phyloP scores from a whole-genome alignment of 306 rosid genomes.

The Bauhinia variegata region DNA sequence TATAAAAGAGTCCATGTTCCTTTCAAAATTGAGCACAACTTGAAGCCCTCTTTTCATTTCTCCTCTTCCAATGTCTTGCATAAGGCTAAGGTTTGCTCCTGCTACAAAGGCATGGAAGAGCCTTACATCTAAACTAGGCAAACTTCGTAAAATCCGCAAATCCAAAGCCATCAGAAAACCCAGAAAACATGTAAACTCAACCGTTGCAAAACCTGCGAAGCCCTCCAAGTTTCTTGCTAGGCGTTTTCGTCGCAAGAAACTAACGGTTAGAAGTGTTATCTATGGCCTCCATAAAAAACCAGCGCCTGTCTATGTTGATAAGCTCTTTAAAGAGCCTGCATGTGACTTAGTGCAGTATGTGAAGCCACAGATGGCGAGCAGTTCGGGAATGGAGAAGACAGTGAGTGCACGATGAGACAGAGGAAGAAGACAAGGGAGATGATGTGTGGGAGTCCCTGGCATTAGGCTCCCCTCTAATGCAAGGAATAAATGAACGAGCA shows the following conservation, averaged over 20 bases:
- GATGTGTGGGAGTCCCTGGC: slow-evolving; percentile 72
- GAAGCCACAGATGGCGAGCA: slow-evolving; percentile 25
- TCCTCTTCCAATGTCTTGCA: slow-evolving; percentile 50
- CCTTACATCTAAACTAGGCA: slow-evolving; percentile 55
- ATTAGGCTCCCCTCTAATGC: slow-evolving; percentile 63
- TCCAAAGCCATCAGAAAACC: slow-evolving; percentile 57
- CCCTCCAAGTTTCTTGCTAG: slow-evolving; percentile 30
- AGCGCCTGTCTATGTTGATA: slow-evolving; percentile 61
- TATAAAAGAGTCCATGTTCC: slow-evolving; percentile 27
- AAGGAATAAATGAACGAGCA: slow-evolving; percentile 69
- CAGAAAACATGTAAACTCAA: slow-evolving; percentile 30
- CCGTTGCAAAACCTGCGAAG: neutral
- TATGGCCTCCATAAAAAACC: slow-evolving; percentile 34
- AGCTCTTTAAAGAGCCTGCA: slow-evolving; percentile 57
- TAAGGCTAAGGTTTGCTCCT: slow-evolving; percentile 55
- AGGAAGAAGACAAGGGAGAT: slow-evolving; percentile 36
- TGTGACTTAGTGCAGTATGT: slow-evolving; percentile 24
- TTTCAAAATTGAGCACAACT: neutral
- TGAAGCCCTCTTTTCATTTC: neutral
- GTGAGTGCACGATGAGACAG: neutral
- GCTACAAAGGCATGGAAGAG: slow-evolving; percentile 68
- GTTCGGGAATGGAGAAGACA: neutral
- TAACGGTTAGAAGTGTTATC: slow-evolving; percentile 11
- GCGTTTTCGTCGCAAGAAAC: slow-evolving; percentile 34
- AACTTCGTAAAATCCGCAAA: slow-evolving; percentile 51